Percentiles rank a stretch among this genome's conserved stretches.
Evolutionary conservation across 2,329 filamentous ascomycete species (phyloP).

Genomic region (Akanthomyces lecanii): DNA sequence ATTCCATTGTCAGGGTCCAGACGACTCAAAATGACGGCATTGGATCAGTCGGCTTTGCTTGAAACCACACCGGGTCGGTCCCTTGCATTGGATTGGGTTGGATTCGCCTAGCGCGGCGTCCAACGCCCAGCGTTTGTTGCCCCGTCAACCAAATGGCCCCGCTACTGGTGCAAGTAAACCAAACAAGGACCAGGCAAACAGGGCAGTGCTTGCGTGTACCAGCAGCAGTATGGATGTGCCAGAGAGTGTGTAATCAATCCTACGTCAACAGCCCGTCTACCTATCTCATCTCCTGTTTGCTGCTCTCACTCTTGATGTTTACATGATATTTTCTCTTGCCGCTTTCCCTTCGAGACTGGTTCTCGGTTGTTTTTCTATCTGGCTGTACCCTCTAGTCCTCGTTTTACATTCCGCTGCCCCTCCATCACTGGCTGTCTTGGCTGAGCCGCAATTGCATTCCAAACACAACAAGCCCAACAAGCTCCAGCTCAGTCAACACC

Average conservation of each 20-base stretch:
- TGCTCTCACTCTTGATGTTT: background rate
- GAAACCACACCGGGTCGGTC: background rate
- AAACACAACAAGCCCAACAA: conserved; percentile 17
- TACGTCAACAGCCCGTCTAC: background rate
- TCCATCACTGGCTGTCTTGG: conserved; percentile 15
- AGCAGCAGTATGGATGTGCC: too few species aligned
- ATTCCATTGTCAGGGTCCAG: background rate
- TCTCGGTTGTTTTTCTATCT: background rate
- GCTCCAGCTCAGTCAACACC: conserved; percentile 17
- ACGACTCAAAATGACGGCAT: background rate
- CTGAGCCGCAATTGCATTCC: conserved; percentile 26
- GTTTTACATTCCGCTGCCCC: conserved; percentile 8
- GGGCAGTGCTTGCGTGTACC: background rate
- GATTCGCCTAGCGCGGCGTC: background rate
- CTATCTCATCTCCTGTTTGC: background rate
- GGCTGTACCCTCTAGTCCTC: background rate
- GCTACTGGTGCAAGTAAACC: background rate
- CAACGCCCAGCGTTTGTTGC: conserved; percentile 1
- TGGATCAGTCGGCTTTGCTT: background rate
- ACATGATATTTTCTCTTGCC: background rate
- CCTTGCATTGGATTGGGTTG: background rate
- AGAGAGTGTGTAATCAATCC: background rate
- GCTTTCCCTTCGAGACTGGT: conserved; percentile 1
- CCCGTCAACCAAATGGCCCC: conserved; percentile 6
- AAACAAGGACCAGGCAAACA: conserved; percentile 13